Base-by-base conservation (phyloP, 495 filamentous ascomycete species). In the Patellaria atrata region DNA sequence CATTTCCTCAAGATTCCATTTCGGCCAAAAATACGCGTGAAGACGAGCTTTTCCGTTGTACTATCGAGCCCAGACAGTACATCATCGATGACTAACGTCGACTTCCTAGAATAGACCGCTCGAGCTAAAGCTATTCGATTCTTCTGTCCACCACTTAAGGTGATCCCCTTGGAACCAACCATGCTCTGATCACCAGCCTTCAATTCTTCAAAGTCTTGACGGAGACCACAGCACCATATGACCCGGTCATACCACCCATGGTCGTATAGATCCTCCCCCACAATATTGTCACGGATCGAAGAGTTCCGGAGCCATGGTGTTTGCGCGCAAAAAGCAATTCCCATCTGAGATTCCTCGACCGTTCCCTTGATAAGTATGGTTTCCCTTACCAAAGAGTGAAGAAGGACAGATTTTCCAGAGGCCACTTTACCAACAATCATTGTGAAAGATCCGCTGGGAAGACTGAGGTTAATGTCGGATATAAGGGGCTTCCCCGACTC, bases 71-170 rank as follows among this genome's bases (percentile, higher is more conserved):
- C 55, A 37, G 47, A 56, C 28, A 64, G 55, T 3, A 49, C 33
- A 33, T 64, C 61, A 27, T 64, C 61, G 5, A 64, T 35, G 4
- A 64, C 33, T 3, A 47, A 44, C 3, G 57, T 30, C 9, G 48
- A 35, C 27, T 47, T 51, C 0, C 50, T 33, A 3, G 53, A 40
- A 33, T 54, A 62, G 1, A 63, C 26, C 0, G 53, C 50, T 14
- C 56, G 51, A 1, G 59, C 60, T 1, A 62, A 48, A 29, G 47
- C 19, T 6, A 51, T 35, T 8, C 44, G 38, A 14, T 44, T 40
- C 27, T 35, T 47, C 29, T 51, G 44, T 8, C 47, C 47, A 1
- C 47, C 47, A 9, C 28, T 32, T 5, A 51, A 38, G 2, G 39
- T 29, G 3, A 39, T 40, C 4, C 47, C 47, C 22, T 40, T 33